Percentiles rank a stretch among this genome's conserved stretches.
Evolutionary conservation across 2,329 filamentous ascomycete species (phyloP).

Genomic region (Zasmidium cellare): DNA sequence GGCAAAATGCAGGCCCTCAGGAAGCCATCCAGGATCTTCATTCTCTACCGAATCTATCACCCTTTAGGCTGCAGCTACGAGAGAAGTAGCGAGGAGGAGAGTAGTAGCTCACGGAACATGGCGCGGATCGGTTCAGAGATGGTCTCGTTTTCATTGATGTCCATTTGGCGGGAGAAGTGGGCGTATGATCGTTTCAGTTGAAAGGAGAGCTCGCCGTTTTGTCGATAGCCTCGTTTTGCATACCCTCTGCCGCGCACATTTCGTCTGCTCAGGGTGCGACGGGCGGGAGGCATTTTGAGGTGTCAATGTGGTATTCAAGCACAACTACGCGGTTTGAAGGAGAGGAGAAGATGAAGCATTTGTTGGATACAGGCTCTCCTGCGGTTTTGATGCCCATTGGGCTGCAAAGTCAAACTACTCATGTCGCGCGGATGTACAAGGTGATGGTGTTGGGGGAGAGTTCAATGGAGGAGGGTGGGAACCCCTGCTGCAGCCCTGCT

Average conservation of each 20-base stretch:
- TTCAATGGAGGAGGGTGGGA: neutral
- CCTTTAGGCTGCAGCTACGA: neutral
- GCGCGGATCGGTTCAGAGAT: neutral
- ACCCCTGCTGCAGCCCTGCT: neutral
- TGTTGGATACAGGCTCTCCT: no score
- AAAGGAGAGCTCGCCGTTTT: neutral
- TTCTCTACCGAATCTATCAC: neutral
- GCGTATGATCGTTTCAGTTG: neutral
- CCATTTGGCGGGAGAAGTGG: neutral
- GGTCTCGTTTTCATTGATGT: neutral
- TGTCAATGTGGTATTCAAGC: no score
- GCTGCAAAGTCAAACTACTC: neutral
- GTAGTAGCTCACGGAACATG: neutral
- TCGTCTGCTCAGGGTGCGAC: constrained; percentile 5
- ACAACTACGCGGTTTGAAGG: no score
- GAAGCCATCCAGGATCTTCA: neutral
- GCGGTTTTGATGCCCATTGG: no score
- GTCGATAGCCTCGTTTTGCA: neutral
- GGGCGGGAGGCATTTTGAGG: neutral
- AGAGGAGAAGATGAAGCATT: no score
- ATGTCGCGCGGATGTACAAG: neutral
- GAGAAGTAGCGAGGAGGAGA: neutral
- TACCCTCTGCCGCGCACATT: neutral
- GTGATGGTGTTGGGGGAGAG: neutral
- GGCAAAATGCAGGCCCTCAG: neutral